Conservation (phyloP, 192 early-diverging fungal genomes). For the Haplosporangium gracile region DNA sequence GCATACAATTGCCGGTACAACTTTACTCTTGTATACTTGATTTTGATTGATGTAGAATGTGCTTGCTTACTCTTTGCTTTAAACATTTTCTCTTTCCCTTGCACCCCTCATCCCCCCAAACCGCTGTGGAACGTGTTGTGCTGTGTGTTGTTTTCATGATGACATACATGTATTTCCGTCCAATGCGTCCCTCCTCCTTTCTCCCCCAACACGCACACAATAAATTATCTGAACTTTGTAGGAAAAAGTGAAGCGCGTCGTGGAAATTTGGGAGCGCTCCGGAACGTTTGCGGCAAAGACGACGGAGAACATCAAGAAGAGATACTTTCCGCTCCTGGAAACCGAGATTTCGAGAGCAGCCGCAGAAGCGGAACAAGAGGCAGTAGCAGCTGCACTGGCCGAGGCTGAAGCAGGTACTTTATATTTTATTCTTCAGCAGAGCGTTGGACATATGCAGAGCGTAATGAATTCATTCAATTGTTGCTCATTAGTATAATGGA, state of each 20-base stretch:
- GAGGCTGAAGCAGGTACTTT: conserved; percentile 2
- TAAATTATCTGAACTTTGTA: conserved; percentile 14
- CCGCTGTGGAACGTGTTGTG: neutral
- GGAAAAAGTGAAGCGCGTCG: conserved; percentile 63
- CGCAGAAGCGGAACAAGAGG: neutral
- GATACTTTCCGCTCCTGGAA: conserved; percentile 45
- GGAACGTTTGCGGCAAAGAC: conserved; percentile 36
- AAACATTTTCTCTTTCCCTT: neutral
- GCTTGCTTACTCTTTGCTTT: neutral
- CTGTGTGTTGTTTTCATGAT: neutral
- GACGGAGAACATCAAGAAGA: conserved; percentile 47
- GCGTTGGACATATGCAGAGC: neutral
- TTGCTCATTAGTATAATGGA: neutral
- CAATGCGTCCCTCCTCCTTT: neutral
- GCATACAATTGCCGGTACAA: conserved; percentile 1
- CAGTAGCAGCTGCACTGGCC: neutral
- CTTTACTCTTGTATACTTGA: neutral
- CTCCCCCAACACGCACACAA: neutral
- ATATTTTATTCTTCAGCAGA: neutral
- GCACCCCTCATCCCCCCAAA: neutral
- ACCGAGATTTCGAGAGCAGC: conserved; percentile 12
- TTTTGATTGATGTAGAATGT: neutral
- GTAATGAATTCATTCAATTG: neutral
- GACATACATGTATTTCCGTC: neutral
- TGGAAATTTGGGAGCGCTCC: conserved; percentile 58